Evolutionary conservation across 805 yeast species (phyloP).

Genomic region (Kregervanrija pseudodelftensis): DNA sequence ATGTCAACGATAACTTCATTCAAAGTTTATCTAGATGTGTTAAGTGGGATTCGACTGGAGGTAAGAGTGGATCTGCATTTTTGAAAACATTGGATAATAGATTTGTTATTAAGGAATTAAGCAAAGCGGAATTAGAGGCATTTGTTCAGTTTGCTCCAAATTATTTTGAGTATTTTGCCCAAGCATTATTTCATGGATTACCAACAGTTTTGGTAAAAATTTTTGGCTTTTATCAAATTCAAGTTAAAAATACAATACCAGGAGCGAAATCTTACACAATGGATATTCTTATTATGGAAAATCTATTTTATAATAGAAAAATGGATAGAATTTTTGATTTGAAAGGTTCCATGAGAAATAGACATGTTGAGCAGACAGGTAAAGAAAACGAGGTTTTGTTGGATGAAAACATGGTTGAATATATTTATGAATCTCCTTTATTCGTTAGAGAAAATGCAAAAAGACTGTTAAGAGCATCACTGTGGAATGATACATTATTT

Average conservation of each 20-base stretch:
- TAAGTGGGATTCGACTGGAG: constrained; percentile 95
- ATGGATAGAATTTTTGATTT: constrained; percentile 86
- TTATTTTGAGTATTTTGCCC: constrained; percentile 92
- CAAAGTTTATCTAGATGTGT: constrained; percentile 90
- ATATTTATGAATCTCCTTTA: constrained; percentile 90
- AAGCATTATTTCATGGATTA: constrained; percentile 87
- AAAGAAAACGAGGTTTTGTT: constrained; percentile 87
- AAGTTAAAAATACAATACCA: constrained; percentile 69
- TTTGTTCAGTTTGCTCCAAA: constrained; percentile 94
- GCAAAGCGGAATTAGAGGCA: constrained; percentile 84
- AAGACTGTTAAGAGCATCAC: constrained; percentile 72
- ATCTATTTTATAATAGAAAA: constrained; percentile 76
- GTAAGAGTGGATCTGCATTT: constrained; percentile 93
- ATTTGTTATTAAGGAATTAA: constrained; percentile 80
- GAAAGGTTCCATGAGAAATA: constrained; percentile 95
- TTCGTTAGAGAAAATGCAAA: constrained; percentile 92
- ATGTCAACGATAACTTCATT: constrained; percentile 63
- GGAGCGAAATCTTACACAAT: constrained; percentile 67
- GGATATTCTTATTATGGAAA: constrained; percentile 95
- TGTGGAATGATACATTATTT: constrained; percentile 93
- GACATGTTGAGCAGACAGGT: constrained; percentile 96
- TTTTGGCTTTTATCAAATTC: constrained; percentile 92
- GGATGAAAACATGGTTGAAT: constrained; percentile 98
- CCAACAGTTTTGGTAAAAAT: constrained; percentile 93
- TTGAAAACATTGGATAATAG: constrained; percentile 88